These are phyloP conservation scores for Pseudopyricularia javanii DNA, from an alignment of 2,329 filamentous ascomycete species.

Conservation along the genomic window DNA sequence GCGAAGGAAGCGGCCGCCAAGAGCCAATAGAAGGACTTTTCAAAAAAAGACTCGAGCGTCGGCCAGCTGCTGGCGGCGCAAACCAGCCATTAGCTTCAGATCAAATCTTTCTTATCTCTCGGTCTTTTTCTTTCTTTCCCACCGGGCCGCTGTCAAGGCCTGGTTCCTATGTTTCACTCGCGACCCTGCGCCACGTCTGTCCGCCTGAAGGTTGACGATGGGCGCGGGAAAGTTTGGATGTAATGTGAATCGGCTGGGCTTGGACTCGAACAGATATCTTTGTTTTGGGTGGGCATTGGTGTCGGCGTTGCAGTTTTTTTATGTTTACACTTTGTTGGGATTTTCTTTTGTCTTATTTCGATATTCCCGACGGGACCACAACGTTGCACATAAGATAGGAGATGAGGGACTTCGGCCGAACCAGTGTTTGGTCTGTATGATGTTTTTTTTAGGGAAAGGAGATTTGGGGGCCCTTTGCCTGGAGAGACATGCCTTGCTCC, in stretches of 20 bases:
- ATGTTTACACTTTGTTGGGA: not conserved
- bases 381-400: not conserved
- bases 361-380: not conserved
- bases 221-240: not conserved
- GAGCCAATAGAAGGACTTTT: not conserved
- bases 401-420: not conserved
- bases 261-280: not conserved
- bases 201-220: not conserved
- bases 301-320: not conserved
- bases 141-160: not conserved
- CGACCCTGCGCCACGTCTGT: not conserved
- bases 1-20: conserved; percentile 13
- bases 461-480: not conserved
- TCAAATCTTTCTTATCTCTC: not conserved
- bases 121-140: not conserved
- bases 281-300: not conserved
- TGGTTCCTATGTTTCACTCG: not conserved
- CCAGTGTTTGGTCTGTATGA: not conserved
- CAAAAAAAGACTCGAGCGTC: not conserved
- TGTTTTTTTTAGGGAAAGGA: not conserved
- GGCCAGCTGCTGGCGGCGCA: not conserved
- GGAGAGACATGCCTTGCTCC: not conserved
- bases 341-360: not conserved
- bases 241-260: not conserved
- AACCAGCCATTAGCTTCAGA: not conserved